Conservation (phyloP, 352 stramenopile genomes). For the Pythium pyrilobum region DNA sequence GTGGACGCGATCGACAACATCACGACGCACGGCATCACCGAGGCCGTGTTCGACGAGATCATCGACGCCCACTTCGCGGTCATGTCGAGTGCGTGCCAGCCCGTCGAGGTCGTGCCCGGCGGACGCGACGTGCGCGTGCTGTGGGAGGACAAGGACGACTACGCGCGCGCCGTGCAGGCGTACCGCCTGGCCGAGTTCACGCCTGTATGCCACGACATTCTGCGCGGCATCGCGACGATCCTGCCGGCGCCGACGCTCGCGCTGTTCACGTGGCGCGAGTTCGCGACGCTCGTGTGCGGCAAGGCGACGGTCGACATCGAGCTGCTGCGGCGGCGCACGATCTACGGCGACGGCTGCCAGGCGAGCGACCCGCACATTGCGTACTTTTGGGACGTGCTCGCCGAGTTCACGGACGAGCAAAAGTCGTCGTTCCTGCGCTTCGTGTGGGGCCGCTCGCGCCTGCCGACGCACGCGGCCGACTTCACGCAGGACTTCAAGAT, state of each 20-base stretch:
- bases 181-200: conserved; percentile 82
- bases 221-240: conserved; percentile 83
- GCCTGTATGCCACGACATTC: conserved; percentile 64
- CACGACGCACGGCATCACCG: conserved; percentile 67
- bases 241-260: conserved; percentile 67
- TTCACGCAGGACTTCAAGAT: conserved; percentile 91
- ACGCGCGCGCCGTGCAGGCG: conserved; percentile 66
- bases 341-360: conserved; percentile 88
- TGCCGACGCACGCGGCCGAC: conserved; percentile 86
- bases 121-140: conserved; percentile 78
- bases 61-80: conserved; percentile 89
- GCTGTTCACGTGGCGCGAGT: conserved; percentile 87
- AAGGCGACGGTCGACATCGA: conserved; percentile 86
- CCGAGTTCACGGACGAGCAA: conserved; percentile 84
- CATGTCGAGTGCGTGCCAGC: conserved; percentile 71
- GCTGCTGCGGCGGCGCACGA: conserved; percentile 78
- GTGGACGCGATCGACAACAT: conserved; percentile 89
- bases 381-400: conserved; percentile 89
- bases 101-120: conserved; percentile 77
- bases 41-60: conserved; percentile 87
- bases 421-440: conserved; percentile 89
- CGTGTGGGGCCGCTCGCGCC: conserved; percentile 80
- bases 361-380: conserved; percentile 82
- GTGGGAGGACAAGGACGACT: conserved; percentile 88
- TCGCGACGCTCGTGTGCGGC: conserved; percentile 87